Percentiles rank a stretch among this genome's conserved stretches.
These are phyloP conservation scores for Trichothecium sympodiale DNA, from an alignment of 2,329 filamentous ascomycete genomes.

Conservation along the genomic window DNA sequence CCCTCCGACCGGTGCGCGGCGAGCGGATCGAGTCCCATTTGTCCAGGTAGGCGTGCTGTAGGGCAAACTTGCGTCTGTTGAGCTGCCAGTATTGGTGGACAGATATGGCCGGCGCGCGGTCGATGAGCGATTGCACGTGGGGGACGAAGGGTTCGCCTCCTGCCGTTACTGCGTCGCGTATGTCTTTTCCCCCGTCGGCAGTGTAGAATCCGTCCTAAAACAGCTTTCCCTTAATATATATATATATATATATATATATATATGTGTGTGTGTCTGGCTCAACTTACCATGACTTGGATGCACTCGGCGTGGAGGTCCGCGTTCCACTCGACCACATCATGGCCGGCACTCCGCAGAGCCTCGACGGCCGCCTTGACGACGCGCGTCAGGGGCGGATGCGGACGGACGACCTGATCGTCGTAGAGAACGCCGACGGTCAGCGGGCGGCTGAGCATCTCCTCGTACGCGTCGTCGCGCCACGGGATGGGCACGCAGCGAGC, in stretches of 20 bases:
- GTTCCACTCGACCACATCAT: constrained; percentile 44
- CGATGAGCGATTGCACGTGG: constrained; percentile 45
- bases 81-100: constrained; percentile 60
- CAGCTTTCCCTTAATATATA: too few relatives aligned
- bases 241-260: too few relatives aligned
- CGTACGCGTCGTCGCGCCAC: constrained; percentile 37
- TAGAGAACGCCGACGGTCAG: constrained; percentile 37
- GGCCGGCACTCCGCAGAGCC: constrained; percentile 32
- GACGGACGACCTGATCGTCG: constrained; percentile 42
- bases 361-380: constrained; percentile 26
- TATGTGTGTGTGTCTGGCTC: too few relatives aligned
- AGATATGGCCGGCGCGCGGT: constrained; percentile 39
- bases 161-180: constrained; percentile 38
- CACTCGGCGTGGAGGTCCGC: constrained; percentile 40
- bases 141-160: constrained; percentile 50
- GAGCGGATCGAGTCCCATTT: constrained; percentile 42
- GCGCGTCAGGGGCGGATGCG: constrained; percentile 40
- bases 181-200: constrained; percentile 52
- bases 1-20: constrained; percentile 26
- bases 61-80: constrained; percentile 41
- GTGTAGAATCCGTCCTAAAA: constrained; percentile 52
- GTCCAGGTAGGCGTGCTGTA: constrained; percentile 34
- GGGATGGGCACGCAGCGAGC: constrained; percentile 39
- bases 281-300: constrained; percentile 39
- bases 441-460: constrained; percentile 25